Conservation (phyloP, 1,284 basidiomycete genomes). For the Apiotrichum porosum region DNA sequence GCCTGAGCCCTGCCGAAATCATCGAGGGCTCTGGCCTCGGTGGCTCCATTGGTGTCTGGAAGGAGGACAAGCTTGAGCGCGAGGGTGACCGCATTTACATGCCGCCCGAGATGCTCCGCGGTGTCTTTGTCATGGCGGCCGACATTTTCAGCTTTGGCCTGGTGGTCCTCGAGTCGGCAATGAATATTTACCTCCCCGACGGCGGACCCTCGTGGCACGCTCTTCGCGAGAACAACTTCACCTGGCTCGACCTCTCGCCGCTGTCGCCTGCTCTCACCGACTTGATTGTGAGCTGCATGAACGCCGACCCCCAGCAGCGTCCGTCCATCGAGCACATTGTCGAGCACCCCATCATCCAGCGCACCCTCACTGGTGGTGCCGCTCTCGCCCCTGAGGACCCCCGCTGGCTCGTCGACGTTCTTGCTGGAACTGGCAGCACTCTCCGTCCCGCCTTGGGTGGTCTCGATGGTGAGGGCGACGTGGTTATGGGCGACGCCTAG, state of each 20-base stretch:
- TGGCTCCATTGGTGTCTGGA: slow-evolving; percentile 22
- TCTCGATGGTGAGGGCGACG: slow-evolving; percentile 17
- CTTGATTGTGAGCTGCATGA: slow-evolving; percentile 74
- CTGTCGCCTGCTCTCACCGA: slow-evolving; percentile 66
- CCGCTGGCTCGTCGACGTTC: slow-evolving; percentile 38
- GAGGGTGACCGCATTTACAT: slow-evolving; percentile 98
- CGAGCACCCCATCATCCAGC: slow-evolving; percentile 62
- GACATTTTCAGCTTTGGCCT: slow-evolving; percentile 97
- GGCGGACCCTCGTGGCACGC: slow-evolving; percentile 93
- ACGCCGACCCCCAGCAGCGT: slow-evolving; percentile 61
- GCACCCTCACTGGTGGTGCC: slow-evolving; percentile 56
- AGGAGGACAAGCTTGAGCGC: slow-evolving; percentile 62
- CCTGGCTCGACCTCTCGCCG: slow-evolving; percentile 70
- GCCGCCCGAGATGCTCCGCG: slow-evolving; percentile 94
- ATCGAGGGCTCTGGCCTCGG: slow-evolving; percentile 47
- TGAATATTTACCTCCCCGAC: slow-evolving; percentile 94
- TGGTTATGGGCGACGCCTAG: slow-evolving; percentile 15
- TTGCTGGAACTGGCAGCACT: slow-evolving; percentile 24
- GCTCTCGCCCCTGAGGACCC: slow-evolving; percentile 46
- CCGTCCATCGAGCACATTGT: slow-evolving; percentile 60
- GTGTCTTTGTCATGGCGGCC: slow-evolving; percentile 84
- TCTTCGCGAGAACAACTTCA: slow-evolving; percentile 85
- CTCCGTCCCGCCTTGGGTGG: not conserved
- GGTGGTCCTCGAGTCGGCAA: slow-evolving; percentile 88
- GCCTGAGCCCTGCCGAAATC: slow-evolving; percentile 49